A percentile compares a stretch with the other conserved stretches of the same genome.
These are phyloP conservation scores for Aspergillus tanneri DNA, from an alignment of 2,329 filamentous ascomycete genomes.

Conservation along the genomic window DNA sequence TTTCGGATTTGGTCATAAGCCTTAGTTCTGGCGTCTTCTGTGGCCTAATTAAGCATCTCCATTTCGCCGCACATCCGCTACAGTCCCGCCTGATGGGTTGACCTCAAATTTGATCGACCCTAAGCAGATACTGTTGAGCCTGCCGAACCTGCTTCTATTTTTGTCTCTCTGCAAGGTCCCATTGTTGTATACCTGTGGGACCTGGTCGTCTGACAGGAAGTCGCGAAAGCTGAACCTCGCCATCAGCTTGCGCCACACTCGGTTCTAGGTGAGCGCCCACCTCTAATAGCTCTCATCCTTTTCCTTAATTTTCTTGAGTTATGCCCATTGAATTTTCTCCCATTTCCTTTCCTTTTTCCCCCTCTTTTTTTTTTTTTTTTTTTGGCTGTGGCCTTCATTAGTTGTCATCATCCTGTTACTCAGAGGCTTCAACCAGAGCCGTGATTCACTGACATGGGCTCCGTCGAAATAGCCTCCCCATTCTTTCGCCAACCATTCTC, in stretches of 20 bases:
- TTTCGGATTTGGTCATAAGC: slow-evolving; percentile 10
- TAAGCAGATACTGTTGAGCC: slow-evolving; percentile 10
- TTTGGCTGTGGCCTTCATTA: background rate
- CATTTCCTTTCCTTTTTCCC: slow-evolving; percentile 3
- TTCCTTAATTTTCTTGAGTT: slow-evolving; percentile 1
- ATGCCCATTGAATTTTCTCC: slow-evolving; percentile 10
- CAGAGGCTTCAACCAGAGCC: background rate
- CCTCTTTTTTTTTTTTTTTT: slow-evolving; percentile 5
- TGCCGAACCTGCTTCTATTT: slow-evolving; percentile 29
- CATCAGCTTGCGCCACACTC: slow-evolving; percentile 49
- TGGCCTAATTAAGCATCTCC: slow-evolving; percentile 15
- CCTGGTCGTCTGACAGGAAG: slow-evolving; percentile 19
- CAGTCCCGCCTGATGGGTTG: slow-evolving; percentile 22
- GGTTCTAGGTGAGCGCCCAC: slow-evolving; percentile 40
- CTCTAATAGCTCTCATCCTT: slow-evolving; percentile 28
- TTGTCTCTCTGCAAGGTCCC: slow-evolving; percentile 22
- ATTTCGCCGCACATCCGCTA: slow-evolving; percentile 18
- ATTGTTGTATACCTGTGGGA: slow-evolving; percentile 13
- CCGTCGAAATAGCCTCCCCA: slow-evolving; percentile 31
- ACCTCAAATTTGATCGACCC: slow-evolving; percentile 10
- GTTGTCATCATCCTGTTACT: too few species aligned
- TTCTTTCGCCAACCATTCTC: slow-evolving; percentile 32
- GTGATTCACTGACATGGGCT: slow-evolving; percentile 36
- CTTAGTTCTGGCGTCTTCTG: slow-evolving; percentile 8
- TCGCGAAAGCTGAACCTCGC: slow-evolving; percentile 37